Conservation (phyloP, 768 basidiomycete genomes). For the Goffeauzyma gilvescens region DNA sequence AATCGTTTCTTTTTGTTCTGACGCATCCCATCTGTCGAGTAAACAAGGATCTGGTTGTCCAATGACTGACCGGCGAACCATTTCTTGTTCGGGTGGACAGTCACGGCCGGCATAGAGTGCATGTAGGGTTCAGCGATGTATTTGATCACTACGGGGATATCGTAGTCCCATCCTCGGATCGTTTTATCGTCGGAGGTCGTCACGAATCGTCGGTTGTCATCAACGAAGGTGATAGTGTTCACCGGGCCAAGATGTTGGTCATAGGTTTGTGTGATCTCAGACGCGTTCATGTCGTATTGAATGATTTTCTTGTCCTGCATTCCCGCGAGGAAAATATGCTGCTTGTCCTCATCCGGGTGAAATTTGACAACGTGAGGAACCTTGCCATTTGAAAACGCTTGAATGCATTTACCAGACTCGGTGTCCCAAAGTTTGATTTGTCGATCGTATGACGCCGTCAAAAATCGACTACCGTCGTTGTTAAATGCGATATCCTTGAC, state of each 20-base stretch:
- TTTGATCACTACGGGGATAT: conserved; percentile 98
- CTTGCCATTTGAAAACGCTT: conserved; percentile 94
- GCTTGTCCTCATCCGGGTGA: conserved; percentile 90
- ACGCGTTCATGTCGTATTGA: conserved; percentile 86
- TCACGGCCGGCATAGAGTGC: conserved; percentile 99
- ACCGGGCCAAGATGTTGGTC: conserved; percentile 97
- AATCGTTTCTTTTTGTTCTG: conserved; percentile 98
- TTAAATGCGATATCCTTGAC: conserved; percentile 93
- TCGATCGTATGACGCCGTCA: conserved; percentile 86
- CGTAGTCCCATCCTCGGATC: conserved; percentile 96
- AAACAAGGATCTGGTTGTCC: conserved; percentile 94
- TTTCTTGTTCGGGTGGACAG: conserved; percentile 84
- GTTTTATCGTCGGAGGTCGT: conserved; percentile 99
- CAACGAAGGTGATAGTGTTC: conserved; percentile 96
- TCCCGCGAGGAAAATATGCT: conserved; percentile 86
- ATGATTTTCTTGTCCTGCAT: conserved; percentile 99
- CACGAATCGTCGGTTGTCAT: conserved; percentile 90
- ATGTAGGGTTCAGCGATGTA: conserved; percentile 98
- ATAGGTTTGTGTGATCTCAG: conserved; percentile 93
- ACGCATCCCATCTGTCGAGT: conserved; percentile 93
- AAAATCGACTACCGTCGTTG: conserved; percentile 71
- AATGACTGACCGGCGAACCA: conserved; percentile 94
- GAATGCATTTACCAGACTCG: conserved; percentile 85
- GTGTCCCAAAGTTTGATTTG: conserved; percentile 99
- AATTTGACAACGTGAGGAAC: conserved; percentile 89